phyloP scores from a whole-genome alignment of 1,284 basidiomycete genomes.

The Trametes hirsuta region DNA sequence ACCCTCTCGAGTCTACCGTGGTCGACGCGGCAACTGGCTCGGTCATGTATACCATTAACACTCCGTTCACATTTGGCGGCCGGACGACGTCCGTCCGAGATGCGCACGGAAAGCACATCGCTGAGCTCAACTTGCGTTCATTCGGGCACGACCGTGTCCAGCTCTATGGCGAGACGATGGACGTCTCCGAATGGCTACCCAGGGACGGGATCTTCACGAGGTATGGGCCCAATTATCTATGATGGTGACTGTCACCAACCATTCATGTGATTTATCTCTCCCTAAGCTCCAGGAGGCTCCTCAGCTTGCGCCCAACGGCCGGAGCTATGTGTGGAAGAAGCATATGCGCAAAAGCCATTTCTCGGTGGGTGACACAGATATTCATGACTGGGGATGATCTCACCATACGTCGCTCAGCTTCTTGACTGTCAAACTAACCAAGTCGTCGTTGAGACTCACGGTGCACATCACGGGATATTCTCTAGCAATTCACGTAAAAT shows the following conservation, averaged over 20 bases:
- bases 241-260: neutral
- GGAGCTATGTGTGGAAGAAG: conserved; percentile 6
- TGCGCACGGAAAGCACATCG: neutral
- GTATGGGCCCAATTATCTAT: neutral
- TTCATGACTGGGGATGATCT: neutral
- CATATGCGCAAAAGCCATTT: neutral
- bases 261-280: no score
- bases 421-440: neutral
- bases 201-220: neutral
- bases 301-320: conserved; percentile 11
- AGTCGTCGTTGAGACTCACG: neutral
- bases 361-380: neutral
- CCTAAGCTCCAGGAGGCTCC: neutral
- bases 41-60: conserved; percentile 5
- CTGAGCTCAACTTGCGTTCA: conserved; percentile 2
- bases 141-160: conserved; percentile 6
- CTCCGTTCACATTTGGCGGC: conserved; percentile 1
- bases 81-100: conserved; percentile 11
- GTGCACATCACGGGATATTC: neutral
- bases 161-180: neutral
- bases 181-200: conserved; percentile 4
- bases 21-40: neutral
- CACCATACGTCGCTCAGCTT: neutral
- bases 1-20: neutral
- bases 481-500: neutral